Conservation (phyloP, 2,329 filamentous ascomycete genomes). For the Alternaria dauci region DNA sequence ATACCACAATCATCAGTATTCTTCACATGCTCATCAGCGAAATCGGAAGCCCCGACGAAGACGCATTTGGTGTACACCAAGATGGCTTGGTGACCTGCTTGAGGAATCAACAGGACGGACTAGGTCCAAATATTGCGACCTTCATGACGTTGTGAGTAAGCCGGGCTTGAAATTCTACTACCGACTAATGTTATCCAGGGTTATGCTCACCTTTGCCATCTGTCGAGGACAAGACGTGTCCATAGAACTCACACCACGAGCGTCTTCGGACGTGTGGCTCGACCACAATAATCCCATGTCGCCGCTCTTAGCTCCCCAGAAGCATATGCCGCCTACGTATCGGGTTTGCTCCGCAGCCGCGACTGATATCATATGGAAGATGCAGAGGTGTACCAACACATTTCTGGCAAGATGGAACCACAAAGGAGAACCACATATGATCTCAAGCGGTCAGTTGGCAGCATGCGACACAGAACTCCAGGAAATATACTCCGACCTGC, state of each 20-base stretch:
- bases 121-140: slow-evolving; percentile 27
- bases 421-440: slow-evolving; percentile 8
- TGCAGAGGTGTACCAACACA: slow-evolving; percentile 34
- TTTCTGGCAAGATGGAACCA: slow-evolving; percentile 33
- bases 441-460: slow-evolving; percentile 21
- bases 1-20: slow-evolving; percentile 44
- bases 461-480: slow-evolving; percentile 36
- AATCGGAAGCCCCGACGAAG: slow-evolving; percentile 38
- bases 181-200: slow-evolving; percentile 19
- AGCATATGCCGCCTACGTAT: slow-evolving; percentile 26
- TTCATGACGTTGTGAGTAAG: slow-evolving; percentile 42
- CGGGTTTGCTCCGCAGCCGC: slow-evolving; percentile 30
- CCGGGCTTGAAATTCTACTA: not conserved
- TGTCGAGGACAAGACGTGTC: slow-evolving; percentile 34
- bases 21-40: slow-evolving; percentile 45
- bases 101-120: slow-evolving; percentile 36
- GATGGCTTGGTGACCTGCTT: slow-evolving; percentile 36
- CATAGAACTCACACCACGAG: slow-evolving; percentile 22
- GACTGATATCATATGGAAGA: slow-evolving; percentile 37
- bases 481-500: slow-evolving; percentile 35
- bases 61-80: slow-evolving; percentile 42
- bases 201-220: slow-evolving; percentile 36
- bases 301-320: slow-evolving; percentile 32
- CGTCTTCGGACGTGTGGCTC: slow-evolving; percentile 6
- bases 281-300: slow-evolving; percentile 25